Evolutionary conservation across 148 eudicot genomes (phyloP).

Genomic region (Nyssa sinensis): DNA sequence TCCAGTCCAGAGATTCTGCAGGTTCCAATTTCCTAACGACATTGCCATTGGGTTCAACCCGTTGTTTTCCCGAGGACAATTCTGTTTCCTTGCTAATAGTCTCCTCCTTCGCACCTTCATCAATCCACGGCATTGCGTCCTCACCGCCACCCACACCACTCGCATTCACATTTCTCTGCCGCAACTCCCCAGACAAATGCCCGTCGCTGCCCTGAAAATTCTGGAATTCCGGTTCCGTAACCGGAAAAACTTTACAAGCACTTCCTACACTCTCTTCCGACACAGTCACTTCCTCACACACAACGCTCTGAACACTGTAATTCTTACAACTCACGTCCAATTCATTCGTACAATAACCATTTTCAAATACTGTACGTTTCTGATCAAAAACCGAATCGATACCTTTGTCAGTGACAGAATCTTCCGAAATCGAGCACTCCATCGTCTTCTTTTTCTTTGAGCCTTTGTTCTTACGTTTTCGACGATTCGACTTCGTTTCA

Average conservation of each 20-base stretch:
- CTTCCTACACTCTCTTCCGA: conserved; percentile 27
- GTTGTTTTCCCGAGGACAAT: conserved; percentile 17
- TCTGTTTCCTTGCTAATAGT: conserved; percentile 23
- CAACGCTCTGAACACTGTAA: conserved; percentile 27
- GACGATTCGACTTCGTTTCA: conserved; percentile 22
- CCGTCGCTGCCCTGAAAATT: conserved; percentile 4
- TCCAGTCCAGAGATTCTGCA: conserved; percentile 76
- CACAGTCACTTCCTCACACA: conserved; percentile 23
- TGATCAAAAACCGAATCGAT: too few species aligned
- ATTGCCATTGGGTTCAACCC: conserved; percentile 37
- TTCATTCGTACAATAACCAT: neutral
- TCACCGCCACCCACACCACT: conserved; percentile 21
- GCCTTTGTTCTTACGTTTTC: conserved; percentile 35
- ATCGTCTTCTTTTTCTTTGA: conserved; percentile 34
- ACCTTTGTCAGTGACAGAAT: conserved; percentile 6
- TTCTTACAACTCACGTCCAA: conserved; percentile 10
- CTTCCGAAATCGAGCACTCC: conserved; percentile 14
- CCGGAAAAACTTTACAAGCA: conserved; percentile 25
- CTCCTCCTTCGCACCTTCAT: conserved; percentile 27
- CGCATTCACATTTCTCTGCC: conserved; percentile 29
- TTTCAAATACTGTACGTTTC: neutral
- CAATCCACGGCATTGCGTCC: conserved; percentile 9
- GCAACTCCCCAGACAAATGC: conserved; percentile 17
- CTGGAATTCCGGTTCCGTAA: conserved; percentile 12
- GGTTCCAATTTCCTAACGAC: conserved; percentile 45